phyloP scores from a whole-genome alignment of 352 stramenopile genomes.

The Phytopythium oedochilum region DNA sequence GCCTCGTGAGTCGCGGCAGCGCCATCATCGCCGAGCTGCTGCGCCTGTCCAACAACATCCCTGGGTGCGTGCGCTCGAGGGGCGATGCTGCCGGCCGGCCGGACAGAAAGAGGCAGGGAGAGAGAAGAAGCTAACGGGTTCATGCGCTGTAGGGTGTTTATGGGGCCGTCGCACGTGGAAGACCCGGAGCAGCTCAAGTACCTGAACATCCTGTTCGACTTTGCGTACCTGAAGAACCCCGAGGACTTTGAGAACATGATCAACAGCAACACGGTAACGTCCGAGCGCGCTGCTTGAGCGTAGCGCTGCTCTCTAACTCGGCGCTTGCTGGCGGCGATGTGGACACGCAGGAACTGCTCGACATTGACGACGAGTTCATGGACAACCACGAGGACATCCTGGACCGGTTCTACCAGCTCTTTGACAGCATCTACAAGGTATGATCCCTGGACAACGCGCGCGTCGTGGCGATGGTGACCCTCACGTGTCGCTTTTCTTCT shows the following conservation, averaged over 20 bases:
- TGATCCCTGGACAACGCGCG: too few relatives aligned
- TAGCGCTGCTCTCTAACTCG: neutral
- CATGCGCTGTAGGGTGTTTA: constrained; percentile 62
- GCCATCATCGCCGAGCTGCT: constrained; percentile 92
- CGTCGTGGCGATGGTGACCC: too few relatives aligned
- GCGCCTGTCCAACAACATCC: constrained; percentile 90
- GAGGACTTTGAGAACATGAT: constrained; percentile 94
- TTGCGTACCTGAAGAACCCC: constrained; percentile 92
- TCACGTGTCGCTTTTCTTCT: neutral
- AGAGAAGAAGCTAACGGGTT: too few relatives aligned
- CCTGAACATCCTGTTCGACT: constrained; percentile 94
- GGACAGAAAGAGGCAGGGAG: too few relatives aligned
- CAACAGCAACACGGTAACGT: constrained; percentile 85
- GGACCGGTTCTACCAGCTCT: constrained; percentile 88
- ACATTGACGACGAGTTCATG: constrained; percentile 91
- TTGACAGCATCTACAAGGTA: constrained; percentile 87
- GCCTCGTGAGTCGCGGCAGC: constrained; percentile 87
- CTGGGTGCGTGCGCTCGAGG: constrained; percentile 34
- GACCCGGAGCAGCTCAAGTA: constrained; percentile 89
- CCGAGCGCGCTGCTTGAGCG: too few relatives aligned
- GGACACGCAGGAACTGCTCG: constrained; percentile 55
- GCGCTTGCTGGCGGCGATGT: neutral
- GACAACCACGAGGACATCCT: constrained; percentile 85
- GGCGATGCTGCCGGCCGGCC: too few relatives aligned
- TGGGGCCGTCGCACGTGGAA: constrained; percentile 82